Evolutionary conservation across 2,329 filamentous ascomycete genomes (phyloP).

Genomic region (Ascochyta lentis): DNA sequence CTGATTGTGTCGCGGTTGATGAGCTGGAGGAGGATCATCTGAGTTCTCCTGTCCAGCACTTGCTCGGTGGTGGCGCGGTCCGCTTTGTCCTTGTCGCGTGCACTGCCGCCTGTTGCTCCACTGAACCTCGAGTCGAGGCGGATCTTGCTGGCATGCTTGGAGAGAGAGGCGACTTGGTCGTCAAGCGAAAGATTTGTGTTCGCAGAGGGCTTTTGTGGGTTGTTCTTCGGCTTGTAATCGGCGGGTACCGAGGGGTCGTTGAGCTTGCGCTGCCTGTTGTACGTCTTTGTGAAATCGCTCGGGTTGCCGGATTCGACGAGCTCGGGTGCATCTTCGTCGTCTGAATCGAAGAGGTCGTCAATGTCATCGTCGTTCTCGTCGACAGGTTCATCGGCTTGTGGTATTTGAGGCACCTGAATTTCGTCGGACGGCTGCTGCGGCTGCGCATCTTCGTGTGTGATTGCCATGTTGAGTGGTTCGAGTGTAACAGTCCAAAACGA

Average conservation of each 20-base stretch:
- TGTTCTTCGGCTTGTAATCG: conserved; percentile 70
- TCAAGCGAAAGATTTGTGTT: conserved; percentile 83
- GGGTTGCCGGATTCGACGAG: conserved; percentile 63
- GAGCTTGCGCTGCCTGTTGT: conserved; percentile 81
- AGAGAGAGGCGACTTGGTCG: conserved; percentile 85
- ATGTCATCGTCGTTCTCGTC: conserved; percentile 65
- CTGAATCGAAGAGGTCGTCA: conserved; percentile 67
- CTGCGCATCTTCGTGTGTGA: conserved; percentile 13
- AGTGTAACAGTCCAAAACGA: background rate
- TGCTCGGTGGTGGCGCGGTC: conserved; percentile 95
- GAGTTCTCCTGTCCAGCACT: conserved; percentile 89
- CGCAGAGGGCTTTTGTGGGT: conserved; percentile 71
- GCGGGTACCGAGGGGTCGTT: conserved; percentile 60
- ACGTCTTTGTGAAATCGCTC: conserved; percentile 80
- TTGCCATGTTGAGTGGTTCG: conserved; percentile 20
- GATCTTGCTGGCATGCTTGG: conserved; percentile 85
- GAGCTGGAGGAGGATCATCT: conserved; percentile 95
- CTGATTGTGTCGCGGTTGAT: conserved; percentile 90
- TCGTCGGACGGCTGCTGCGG: conserved; percentile 14
- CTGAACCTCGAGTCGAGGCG: conserved; percentile 70
- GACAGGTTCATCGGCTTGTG: conserved; percentile 13
- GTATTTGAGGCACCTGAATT: conserved; percentile 12
- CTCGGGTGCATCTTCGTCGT: conserved; percentile 62
- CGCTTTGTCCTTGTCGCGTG: conserved; percentile 77
- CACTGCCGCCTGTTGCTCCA: conserved; percentile 55